Conservation (phyloP, 306 rosid genomes). For the Biancaea sappan region DNA sequence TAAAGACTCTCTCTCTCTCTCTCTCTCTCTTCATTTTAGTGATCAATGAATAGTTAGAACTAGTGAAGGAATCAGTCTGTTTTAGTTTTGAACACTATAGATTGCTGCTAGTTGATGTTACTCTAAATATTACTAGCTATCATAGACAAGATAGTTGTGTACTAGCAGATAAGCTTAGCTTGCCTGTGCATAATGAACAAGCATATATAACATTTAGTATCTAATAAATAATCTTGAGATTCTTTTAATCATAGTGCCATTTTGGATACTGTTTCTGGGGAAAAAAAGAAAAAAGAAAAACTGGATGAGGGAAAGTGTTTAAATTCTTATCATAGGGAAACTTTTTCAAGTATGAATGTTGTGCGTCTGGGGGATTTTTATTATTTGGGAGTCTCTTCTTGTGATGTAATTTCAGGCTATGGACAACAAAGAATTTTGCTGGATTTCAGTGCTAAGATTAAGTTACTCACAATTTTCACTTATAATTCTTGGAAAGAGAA, state of each 20-base stretch:
- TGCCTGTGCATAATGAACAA: not conserved
- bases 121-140: not conserved
- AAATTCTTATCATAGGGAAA: not conserved
- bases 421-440: not conserved
- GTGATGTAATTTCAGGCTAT: conserved; percentile 1
- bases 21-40: too few species aligned
- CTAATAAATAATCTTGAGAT: not conserved
- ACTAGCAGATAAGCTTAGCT: not conserved
- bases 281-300: too few species aligned
- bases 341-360: not conserved
- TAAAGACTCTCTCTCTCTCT: not conserved
- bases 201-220: not conserved
- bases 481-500: not conserved
- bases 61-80: not conserved
- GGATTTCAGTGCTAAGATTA: too few species aligned
- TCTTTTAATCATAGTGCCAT: not conserved
- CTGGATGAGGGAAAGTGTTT: not conserved
- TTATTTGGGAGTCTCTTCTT: conserved; percentile 4
- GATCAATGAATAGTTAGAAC: not conserved
- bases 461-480: not conserved
- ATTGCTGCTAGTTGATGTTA: not conserved
- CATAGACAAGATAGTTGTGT: not conserved
- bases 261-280: not conserved
- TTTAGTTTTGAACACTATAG: not conserved
- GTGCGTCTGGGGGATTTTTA: not conserved